Evolutionary conservation across 441 rosid genomes (phyloP).

Genomic region (Arabidopsis hybrid): DNA sequence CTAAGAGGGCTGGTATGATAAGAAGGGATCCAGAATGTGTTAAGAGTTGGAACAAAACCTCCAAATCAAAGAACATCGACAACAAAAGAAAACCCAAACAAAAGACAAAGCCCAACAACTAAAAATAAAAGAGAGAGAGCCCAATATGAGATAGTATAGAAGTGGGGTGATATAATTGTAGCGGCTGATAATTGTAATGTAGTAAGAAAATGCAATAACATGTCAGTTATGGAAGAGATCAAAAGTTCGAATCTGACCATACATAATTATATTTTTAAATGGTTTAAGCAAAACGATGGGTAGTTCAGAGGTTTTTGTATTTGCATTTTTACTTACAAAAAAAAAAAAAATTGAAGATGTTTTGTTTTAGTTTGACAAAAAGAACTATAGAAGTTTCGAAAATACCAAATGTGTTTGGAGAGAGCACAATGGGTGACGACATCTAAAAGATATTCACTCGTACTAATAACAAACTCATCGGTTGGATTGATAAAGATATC

Average conservation of each 20-base stretch:
- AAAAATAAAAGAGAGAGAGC: background rate
- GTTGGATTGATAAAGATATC: no score
- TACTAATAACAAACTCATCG: no score
- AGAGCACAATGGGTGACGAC: no score
- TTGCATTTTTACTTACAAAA: background rate
- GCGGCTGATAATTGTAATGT: background rate
- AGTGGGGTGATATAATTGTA: background rate
- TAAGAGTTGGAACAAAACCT: background rate
- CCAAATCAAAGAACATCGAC: background rate
- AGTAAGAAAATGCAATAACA: background rate
- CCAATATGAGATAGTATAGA: background rate
- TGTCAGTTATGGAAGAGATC: background rate
- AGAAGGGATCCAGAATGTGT: no score
- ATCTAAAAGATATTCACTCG: no score
- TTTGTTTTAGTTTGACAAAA: no score
- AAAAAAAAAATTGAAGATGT: no score
- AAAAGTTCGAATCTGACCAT: background rate
- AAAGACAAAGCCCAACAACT: conserved; percentile 1
- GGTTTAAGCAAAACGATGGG: background rate
- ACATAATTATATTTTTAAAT: background rate
- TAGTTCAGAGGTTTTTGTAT: background rate
- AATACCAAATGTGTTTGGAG: no score
- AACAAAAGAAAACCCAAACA: background rate
- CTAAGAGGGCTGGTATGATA: no score
- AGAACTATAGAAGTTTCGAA: no score